Evolutionary conservation across 169 alveolate species (phyloP).

Genomic region (Plasmodium vivax): DNA sequence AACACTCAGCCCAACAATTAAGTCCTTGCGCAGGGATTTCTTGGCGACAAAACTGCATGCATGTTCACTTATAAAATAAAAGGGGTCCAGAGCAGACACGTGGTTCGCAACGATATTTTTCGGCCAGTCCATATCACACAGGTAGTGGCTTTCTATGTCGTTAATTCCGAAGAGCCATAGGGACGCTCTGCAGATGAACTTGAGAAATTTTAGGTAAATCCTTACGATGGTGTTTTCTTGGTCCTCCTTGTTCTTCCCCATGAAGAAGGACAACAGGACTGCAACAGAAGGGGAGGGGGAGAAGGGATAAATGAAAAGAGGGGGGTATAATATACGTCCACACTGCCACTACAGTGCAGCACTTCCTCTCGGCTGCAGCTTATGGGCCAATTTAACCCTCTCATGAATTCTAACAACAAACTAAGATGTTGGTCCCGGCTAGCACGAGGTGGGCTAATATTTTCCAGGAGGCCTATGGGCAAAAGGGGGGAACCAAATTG

Average conservation of each 20-base stretch:
- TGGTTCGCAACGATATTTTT: constrained; percentile 69
- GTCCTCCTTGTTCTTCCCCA: not conserved
- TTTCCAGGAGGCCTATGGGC: constrained; percentile 45
- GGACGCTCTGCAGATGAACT: constrained; percentile 22
- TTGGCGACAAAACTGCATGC: constrained; percentile 75
- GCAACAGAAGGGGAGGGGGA: not conserved
- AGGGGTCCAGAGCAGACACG: constrained; percentile 52
- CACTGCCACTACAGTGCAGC: not conserved
- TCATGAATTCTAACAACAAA: not conserved
- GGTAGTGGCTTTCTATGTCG: constrained; percentile 21
- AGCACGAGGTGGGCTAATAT: not conserved
- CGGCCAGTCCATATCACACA: constrained; percentile 73
- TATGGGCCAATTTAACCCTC: not conserved
- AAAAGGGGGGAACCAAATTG: not conserved
- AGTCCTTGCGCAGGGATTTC: constrained; percentile 53
- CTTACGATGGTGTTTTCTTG: constrained; percentile 3
- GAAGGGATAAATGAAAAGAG: too few relatives aligned
- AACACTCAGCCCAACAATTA: constrained; percentile 31
- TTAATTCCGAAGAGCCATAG: constrained; percentile 50
- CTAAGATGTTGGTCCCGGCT: not conserved
- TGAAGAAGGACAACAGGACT: not conserved
- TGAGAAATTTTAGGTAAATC: constrained; percentile 31
- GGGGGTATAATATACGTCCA: not conserved
- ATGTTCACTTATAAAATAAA: constrained; percentile 63
- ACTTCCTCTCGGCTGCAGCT: not conserved